These are phyloP conservation scores for Dipsacomyces acuminosporus DNA, from an alignment of 371 early-diverging fungal genomes.

Conservation along the genomic window DNA sequence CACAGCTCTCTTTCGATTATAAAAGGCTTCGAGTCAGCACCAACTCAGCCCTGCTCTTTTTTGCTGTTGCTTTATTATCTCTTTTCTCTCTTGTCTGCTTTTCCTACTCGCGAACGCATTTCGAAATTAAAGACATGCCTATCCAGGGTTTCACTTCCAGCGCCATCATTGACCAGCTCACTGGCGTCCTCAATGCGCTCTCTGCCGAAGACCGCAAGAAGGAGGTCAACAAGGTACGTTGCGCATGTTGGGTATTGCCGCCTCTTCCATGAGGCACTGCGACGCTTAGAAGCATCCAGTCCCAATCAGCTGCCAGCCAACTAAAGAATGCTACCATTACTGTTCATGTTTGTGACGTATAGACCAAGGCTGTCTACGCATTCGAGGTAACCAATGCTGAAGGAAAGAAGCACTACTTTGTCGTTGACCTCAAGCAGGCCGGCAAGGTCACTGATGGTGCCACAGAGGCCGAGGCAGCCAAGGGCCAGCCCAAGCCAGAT, in stretches of 20 bases:
- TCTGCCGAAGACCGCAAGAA: slow-evolving; percentile 40
- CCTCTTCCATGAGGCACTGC: too few species aligned
- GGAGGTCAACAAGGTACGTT: slow-evolving; percentile 24
- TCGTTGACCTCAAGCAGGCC: slow-evolving; percentile 37
- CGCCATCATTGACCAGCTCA: slow-evolving; percentile 41
- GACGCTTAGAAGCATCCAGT: too few species aligned
- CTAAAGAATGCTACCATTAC: too few species aligned
- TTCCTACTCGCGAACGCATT: neutral
- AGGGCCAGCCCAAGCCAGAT: slow-evolving; percentile 56
- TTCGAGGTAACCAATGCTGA: slow-evolving; percentile 31
- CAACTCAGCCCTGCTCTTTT: neutral
- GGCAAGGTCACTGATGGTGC: slow-evolving; percentile 40
- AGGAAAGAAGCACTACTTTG: slow-evolving; percentile 43
- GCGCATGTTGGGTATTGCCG: too few species aligned
- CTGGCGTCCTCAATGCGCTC: slow-evolving; percentile 26
- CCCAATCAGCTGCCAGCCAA: too few species aligned
- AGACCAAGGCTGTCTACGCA: slow-evolving; percentile 40
- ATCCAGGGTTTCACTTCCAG: slow-evolving; percentile 32
- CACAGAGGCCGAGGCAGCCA: slow-evolving; percentile 39
- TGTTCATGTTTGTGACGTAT: too few species aligned
- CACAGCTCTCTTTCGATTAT: neutral
- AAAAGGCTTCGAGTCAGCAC: too few species aligned
- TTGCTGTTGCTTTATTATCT: neutral
- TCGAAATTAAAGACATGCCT: slow-evolving; percentile 17
- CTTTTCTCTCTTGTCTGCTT: too few species aligned